phyloP scores from a whole-genome alignment of 306 rosid genomes.

The Gastrolobium villosum region DNA sequence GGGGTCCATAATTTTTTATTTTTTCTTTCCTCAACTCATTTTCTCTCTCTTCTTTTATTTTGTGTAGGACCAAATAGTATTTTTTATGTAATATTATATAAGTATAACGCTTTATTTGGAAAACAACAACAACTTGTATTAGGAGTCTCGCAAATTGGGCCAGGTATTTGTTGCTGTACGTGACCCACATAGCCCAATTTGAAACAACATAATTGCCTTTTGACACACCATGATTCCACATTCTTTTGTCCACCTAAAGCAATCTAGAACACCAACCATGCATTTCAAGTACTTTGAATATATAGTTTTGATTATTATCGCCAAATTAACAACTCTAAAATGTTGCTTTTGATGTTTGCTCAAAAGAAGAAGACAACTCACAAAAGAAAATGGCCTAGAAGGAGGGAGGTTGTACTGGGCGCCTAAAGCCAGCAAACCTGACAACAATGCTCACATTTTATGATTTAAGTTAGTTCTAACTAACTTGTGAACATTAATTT shows the following conservation, averaged over 20 bases:
- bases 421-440: slow-evolving; percentile 26
- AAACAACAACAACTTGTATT: background rate
- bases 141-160: slow-evolving; percentile 25
- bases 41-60: too few relatives aligned
- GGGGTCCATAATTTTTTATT: too few relatives aligned
- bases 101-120: too few relatives aligned
- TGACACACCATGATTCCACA: background rate
- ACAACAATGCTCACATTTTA: background rate
- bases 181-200: slow-evolving; percentile 39
- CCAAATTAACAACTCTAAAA: slow-evolving; percentile 30
- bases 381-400: background rate
- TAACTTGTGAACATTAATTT: background rate
- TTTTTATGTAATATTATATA: too few relatives aligned
- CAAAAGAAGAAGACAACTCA: slow-evolving; percentile 36
- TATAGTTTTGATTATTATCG: background rate
- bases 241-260: slow-evolving; percentile 1
- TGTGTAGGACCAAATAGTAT: too few relatives aligned
- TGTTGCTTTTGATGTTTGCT: slow-evolving; percentile 30
- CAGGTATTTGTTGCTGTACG: background rate
- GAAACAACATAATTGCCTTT: background rate
- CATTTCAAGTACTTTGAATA: slow-evolving; percentile 15
- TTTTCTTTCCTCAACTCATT: too few relatives aligned
- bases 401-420: background rate
- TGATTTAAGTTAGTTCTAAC: background rate
- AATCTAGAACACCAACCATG: slow-evolving; percentile 6